phyloP scores from a whole-genome alignment of 768 basidiomycete genomes.

The Sporobolomyces roseus region DNA sequence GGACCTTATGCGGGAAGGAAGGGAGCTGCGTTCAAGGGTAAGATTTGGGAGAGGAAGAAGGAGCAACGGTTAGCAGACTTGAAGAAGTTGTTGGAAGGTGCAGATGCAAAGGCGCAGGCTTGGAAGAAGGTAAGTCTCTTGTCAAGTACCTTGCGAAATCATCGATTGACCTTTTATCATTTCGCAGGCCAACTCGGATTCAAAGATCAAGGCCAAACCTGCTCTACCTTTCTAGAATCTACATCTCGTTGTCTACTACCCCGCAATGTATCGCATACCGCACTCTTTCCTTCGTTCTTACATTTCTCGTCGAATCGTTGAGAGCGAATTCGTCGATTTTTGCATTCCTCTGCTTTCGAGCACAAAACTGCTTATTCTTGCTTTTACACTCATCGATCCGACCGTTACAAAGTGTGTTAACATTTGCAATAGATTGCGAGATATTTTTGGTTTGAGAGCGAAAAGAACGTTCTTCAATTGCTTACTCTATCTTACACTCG shows the following conservation, averaged over 20 bases:
- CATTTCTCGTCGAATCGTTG: no score
- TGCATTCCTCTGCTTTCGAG: no score
- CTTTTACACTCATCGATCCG: no score
- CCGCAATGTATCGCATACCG: not conserved
- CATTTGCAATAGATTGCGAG: no score
- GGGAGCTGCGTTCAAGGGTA: conserved; percentile 42
- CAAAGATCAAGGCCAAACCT: conserved; percentile 24
- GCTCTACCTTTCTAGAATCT: conserved; percentile 33
- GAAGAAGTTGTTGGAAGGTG: conserved; percentile 17
- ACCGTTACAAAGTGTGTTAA: no score
- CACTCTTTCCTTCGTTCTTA: no score
- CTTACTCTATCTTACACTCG: not conserved
- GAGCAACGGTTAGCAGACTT: conserved; percentile 20
- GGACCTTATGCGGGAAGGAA: conserved; percentile 39
- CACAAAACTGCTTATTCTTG: no score
- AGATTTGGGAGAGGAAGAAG: conserved; percentile 39
- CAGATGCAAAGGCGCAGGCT: conserved; percentile 17
- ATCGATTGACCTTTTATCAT: not conserved
- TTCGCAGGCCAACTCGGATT: conserved; percentile 17
- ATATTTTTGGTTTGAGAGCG: not conserved
- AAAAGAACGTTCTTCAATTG: not conserved
- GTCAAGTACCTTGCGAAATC: not conserved
- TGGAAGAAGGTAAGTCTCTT: conserved; percentile 33
- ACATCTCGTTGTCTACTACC: not conserved
- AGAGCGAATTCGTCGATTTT: no score